Conservation (phyloP, 306 rosid genomes). For the Crataegus laevigata region DNA sequence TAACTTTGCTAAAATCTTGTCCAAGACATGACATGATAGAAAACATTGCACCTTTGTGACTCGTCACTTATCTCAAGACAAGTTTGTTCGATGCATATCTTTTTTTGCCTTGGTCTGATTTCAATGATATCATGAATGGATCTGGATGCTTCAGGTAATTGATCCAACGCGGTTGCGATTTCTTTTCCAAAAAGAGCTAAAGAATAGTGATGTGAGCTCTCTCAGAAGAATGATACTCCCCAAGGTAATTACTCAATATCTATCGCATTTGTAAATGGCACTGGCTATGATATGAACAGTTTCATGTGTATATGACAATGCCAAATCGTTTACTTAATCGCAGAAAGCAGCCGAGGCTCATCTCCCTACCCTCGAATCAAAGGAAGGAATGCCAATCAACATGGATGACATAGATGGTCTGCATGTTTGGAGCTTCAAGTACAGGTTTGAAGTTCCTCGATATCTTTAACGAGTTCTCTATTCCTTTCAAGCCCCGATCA, state of each 20-base stretch:
- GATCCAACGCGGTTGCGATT: conserved; percentile 55
- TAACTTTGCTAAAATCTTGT: neutral
- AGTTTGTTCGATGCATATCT: neutral
- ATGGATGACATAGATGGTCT: conserved; percentile 86
- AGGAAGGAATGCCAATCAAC: conserved; percentile 68
- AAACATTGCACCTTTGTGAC: neutral
- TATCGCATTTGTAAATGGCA: neutral
- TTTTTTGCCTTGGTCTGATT: no score
- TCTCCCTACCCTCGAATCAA: conserved; percentile 76
- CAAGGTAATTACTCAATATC: conserved; percentile 40
- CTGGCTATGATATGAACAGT: neutral
- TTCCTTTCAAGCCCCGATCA: no score
- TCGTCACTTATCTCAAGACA: neutral
- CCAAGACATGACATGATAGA: neutral
- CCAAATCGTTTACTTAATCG: neutral
- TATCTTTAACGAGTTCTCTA: neutral
- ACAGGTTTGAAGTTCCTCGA: conserved; percentile 43
- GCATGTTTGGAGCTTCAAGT: conserved; percentile 93
- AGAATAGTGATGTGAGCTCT: conserved; percentile 87
- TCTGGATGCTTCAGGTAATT: conserved; percentile 37
- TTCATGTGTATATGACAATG: neutral
- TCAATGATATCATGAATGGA: neutral
- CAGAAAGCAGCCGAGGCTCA: conserved; percentile 91
- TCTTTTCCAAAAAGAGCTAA: conserved; percentile 87
- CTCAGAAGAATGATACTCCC: conserved; percentile 91